phyloP scores from a whole-genome alignment of 805 yeast genomes.

The Saccharomyces mikatae region DNA sequence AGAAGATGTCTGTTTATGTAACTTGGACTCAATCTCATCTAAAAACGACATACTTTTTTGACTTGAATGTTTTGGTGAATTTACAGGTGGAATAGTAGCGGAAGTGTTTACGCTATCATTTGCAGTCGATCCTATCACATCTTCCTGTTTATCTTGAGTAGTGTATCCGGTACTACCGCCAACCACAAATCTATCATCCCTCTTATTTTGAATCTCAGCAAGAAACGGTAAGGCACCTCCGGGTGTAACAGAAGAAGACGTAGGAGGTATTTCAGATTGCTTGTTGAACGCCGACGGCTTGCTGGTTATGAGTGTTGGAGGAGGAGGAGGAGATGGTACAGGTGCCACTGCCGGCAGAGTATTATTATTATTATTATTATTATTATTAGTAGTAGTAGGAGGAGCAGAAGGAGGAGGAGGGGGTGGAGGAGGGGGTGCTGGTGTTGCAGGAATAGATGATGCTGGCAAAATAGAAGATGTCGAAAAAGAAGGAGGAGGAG shows the following conservation, averaged over 20 bases:
- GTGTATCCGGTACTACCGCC: constrained; percentile 29
- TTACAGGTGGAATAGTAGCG: constrained; percentile 12
- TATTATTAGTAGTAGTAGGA: too few relatives aligned
- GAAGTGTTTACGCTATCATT: constrained; percentile 7
- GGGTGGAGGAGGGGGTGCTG: constrained; percentile 17
- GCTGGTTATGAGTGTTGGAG: constrained; percentile 3
- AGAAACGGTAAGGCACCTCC: constrained; percentile 42
- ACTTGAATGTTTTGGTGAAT: constrained; percentile 11
- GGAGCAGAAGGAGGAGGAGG: constrained; percentile 21
- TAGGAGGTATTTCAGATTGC: neutral
- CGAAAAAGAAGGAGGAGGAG: constrained; percentile 12
- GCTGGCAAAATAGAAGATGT: constrained; percentile 2
- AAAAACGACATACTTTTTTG: constrained; percentile 21
- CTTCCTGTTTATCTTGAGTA: constrained; percentile 18
- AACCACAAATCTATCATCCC: constrained; percentile 41
- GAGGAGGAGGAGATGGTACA: constrained; percentile 24
- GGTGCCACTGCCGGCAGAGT: constrained; percentile 19
- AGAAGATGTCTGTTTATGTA: constrained; percentile 9
- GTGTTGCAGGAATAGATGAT: constrained; percentile 15
- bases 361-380: too few relatives aligned
- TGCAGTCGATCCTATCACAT: constrained; percentile 12
- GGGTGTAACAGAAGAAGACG: constrained; percentile 15
- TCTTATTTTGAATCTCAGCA: constrained; percentile 41
- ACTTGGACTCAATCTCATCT: constrained; percentile 25
- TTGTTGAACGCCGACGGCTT: neutral